Evolutionary conservation across 805 yeast genomes (phyloP).

Genomic region (Jamesozyma lodderae): DNA sequence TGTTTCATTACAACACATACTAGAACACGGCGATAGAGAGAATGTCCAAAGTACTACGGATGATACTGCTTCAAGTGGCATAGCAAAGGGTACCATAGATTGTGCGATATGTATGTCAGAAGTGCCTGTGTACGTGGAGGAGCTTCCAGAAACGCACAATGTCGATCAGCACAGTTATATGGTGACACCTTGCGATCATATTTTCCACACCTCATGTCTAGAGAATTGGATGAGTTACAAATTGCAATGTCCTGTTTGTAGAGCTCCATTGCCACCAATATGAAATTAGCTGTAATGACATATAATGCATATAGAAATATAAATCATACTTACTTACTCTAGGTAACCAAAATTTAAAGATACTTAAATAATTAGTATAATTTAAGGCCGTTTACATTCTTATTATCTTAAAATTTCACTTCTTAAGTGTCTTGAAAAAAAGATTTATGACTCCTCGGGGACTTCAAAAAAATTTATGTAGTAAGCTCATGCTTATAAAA

Average conservation of each 20-base stretch:
- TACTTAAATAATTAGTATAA: not conserved
- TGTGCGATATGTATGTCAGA: slow-evolving; percentile 89
- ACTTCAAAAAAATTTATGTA: too few relatives aligned
- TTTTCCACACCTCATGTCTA: slow-evolving; percentile 82
- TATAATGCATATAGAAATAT: not conserved
- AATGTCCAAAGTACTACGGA: not conserved
- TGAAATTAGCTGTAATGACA: slow-evolving; percentile 24
- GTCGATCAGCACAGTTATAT: slow-evolving; percentile 46
- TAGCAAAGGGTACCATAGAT: slow-evolving; percentile 38
- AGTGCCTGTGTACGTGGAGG: slow-evolving; percentile 33
- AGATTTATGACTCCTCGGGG: too few relatives aligned
- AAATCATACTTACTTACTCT: too few relatives aligned
- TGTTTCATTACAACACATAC: slow-evolving; percentile 20
- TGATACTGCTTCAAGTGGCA: not conserved
- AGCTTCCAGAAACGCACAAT: slow-evolving; percentile 25
- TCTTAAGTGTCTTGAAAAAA: too few relatives aligned
- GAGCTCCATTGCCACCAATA: slow-evolving; percentile 76
- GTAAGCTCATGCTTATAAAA: too few relatives aligned
- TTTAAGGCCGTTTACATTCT: not conserved
- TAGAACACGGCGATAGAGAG: slow-evolving; percentile 23
- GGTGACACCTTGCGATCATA: slow-evolving; percentile 88
- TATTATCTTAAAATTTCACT: too few relatives aligned
- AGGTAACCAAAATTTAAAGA: too few relatives aligned
- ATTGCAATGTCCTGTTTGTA: slow-evolving; percentile 88
- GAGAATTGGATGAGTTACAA: slow-evolving; percentile 92